Percentiles rank a stretch among this genome's conserved stretches.
Conservation (phyloP, 2,329 filamentous ascomycete species). For the Pseudodiploospora longispora region DNA sequence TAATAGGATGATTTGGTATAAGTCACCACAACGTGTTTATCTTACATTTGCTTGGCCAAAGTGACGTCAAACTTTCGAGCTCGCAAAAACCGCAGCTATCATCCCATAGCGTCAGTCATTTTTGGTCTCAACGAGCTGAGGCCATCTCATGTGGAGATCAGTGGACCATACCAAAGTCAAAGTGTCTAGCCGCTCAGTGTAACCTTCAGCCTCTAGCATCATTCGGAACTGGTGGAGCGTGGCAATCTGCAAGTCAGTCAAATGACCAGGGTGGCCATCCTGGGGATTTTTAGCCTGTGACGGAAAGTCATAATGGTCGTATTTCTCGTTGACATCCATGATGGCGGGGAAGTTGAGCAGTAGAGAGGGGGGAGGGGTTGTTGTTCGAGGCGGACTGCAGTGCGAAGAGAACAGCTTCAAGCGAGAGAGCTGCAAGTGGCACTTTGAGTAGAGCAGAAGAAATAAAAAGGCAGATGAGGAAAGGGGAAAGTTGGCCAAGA, state of each 20-base stretch:
- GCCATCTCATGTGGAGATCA: not conserved
- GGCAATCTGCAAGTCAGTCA: slow-evolving; percentile 80
- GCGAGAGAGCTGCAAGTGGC: not conserved
- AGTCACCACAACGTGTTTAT: not conserved
- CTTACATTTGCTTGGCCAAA: slow-evolving; percentile 79
- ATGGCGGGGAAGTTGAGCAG: slow-evolving; percentile 26
- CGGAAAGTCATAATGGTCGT: slow-evolving; percentile 94
- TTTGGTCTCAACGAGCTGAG: not conserved
- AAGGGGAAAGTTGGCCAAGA: not conserved
- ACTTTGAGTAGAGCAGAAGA: not conserved
- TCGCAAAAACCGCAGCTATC: slow-evolving; percentile 76
- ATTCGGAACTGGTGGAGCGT: slow-evolving; percentile 78
- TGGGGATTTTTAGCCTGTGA: slow-evolving; percentile 62
- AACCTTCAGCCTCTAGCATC: slow-evolving; percentile 76
- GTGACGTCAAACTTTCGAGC: slow-evolving; percentile 92
- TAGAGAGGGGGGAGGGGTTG: not conserved
- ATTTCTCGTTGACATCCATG: slow-evolving; percentile 72
- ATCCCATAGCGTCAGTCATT: not conserved
- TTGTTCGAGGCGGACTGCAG: not conserved
- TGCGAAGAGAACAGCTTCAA: not conserved
- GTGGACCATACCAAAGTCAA: slow-evolving; percentile 65
- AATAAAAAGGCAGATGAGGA: not conserved
- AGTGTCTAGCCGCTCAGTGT: slow-evolving; percentile 80
- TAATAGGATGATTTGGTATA: not conserved
- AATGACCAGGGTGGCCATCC: slow-evolving; percentile 79